Conservation (phyloP, 2,329 filamentous ascomycete species). For the Colletotrichum incanum region DNA sequence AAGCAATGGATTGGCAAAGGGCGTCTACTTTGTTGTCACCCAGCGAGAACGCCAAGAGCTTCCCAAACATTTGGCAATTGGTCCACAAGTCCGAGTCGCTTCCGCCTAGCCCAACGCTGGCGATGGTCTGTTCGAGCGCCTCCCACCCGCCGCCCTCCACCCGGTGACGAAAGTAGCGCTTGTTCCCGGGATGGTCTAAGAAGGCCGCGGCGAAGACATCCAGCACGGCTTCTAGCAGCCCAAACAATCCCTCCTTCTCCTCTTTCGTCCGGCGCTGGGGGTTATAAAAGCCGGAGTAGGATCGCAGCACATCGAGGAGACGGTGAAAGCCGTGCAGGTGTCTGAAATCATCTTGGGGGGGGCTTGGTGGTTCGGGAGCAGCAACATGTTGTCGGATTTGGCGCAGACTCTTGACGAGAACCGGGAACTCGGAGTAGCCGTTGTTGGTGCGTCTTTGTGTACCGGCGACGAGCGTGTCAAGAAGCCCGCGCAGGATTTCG, state of each 20-base stretch:
- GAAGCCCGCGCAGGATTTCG: conserved; percentile 70
- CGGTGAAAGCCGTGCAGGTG: conserved; percentile 84
- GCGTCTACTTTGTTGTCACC: conserved; percentile 82
- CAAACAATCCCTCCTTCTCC: conserved; percentile 77
- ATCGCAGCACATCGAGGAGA: conserved; percentile 78
- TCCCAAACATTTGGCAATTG: conserved; percentile 83
- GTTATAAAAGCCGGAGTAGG: conserved; percentile 83
- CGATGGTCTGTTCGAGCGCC: conserved; percentile 80
- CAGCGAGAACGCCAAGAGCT: conserved; percentile 84
- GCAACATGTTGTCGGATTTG: conserved; percentile 77
- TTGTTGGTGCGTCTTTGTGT: conserved; percentile 52
- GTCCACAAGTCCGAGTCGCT: conserved; percentile 79
- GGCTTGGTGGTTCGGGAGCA: conserved; percentile 61
- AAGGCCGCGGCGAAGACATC: conserved; percentile 83
- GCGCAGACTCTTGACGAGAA: conserved; percentile 71
- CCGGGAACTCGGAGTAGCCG: conserved; percentile 65
- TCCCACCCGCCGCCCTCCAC: conserved; percentile 86
- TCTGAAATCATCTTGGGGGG: conserved; percentile 85
- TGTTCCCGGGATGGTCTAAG: conserved; percentile 86
- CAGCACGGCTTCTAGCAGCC: conserved; percentile 79
- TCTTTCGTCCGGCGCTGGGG: conserved; percentile 72
- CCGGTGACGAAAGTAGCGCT: conserved; percentile 85
- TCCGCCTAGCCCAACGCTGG: conserved; percentile 76
- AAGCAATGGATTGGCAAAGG: conserved; percentile 72
- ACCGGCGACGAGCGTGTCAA: conserved; percentile 62